Conservation (phyloP, 257 asterid species). For the Ajuga chamaepitys region DNA sequence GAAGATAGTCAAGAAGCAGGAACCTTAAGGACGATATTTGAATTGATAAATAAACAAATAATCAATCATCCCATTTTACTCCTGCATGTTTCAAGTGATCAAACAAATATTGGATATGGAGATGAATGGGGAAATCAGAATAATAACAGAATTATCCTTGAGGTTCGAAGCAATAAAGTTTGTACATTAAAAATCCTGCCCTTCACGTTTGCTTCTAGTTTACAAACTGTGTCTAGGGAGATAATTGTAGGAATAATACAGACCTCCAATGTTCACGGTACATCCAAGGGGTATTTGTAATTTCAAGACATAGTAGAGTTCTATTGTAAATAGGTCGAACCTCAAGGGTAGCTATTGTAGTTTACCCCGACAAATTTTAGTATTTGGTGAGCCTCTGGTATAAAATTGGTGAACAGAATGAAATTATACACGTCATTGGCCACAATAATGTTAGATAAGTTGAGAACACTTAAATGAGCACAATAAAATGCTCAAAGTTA, state of each 20-base stretch:
- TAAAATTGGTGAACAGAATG: not conserved
- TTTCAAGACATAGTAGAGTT: no score
- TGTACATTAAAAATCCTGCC: no score
- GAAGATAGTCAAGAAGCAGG: conserved; percentile 10
- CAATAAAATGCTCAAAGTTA: not conserved
- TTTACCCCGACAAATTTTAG: not conserved
- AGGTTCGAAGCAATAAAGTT: no score
- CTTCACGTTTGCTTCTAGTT: no score
- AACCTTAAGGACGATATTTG: not conserved
- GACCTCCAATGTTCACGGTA: no score
- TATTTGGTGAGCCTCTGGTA: not conserved
- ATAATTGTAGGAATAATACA: no score
- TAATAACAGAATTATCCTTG: no score
- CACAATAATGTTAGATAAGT: not conserved
- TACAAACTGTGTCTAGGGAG: no score
- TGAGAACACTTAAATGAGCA: not conserved
- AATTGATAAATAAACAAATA: not conserved
- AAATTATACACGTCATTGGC: not conserved
- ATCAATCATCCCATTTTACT: not conserved
- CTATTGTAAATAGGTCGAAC: no score
- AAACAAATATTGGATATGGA: not conserved
- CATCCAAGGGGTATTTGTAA: no score
- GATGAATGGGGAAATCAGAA: no score
- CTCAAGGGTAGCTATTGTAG: no score
- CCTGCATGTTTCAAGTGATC: not conserved